A percentile compares a stretch with the other conserved stretches of the same genome.
Conservation (phyloP, 441 rosid genomes). For the Euphorbia schlechtendalii region DNA sequence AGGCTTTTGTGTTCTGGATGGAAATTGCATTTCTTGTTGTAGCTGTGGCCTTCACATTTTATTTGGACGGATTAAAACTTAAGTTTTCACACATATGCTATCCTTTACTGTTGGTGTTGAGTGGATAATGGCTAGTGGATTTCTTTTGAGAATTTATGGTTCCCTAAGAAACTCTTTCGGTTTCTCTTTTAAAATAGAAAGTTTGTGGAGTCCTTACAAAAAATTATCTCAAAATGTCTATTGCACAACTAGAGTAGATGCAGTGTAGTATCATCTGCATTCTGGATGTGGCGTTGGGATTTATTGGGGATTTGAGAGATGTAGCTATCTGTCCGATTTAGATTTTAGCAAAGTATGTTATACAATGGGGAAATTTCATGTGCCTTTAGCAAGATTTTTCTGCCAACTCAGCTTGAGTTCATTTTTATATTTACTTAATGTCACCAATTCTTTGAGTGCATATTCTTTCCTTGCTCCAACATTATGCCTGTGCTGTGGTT, state of each 20-base stretch:
- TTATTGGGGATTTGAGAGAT: not conserved
- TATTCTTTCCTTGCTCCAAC: not conserved
- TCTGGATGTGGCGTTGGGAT: not conserved
- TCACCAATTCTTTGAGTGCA: not conserved
- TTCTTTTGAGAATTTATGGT: not conserved
- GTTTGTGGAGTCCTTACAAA: not conserved
- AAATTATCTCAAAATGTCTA: no score
- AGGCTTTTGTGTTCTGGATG: not conserved
- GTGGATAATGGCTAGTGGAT: not conserved
- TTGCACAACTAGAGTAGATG: not conserved
- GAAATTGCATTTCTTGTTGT: not conserved
- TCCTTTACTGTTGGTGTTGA: not conserved
- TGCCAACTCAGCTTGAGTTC: not conserved
- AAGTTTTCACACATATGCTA: not conserved
- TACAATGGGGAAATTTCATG: not conserved
- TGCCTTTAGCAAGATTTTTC: no score
- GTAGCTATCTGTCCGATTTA: not conserved
- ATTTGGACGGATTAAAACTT: not conserved
- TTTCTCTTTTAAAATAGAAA: not conserved
- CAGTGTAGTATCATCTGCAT: not conserved
- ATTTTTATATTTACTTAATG: not conserved
- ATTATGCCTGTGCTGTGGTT: not conserved
- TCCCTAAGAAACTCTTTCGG: not conserved
- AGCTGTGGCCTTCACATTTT: not conserved
- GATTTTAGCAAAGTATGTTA: not conserved